These are phyloP conservation scores for Umbelopsis sp. DNA, from an alignment of 192 early-diverging fungal genomes.

Conservation along the genomic window DNA sequence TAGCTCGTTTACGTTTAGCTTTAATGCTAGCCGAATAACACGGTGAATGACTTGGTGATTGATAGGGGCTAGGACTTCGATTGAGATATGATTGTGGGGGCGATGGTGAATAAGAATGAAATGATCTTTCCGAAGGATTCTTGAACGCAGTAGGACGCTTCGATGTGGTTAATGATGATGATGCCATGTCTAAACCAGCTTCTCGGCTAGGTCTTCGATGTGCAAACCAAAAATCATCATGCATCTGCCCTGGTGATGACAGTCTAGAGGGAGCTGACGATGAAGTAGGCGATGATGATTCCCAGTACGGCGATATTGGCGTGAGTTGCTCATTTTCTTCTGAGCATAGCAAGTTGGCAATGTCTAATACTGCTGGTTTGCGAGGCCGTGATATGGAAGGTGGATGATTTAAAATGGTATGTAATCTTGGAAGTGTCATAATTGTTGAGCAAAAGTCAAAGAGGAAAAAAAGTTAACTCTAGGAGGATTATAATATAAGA, in stretches of 20 bases:
- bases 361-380: slow-evolving; percentile 34
- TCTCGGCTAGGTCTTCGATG: not conserved
- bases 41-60: not conserved
- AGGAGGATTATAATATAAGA: slow-evolving; percentile 2
- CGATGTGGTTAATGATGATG: not conserved
- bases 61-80: slow-evolving; percentile 6
- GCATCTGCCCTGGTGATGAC: not conserved
- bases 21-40: slow-evolving; percentile 25
- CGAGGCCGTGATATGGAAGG: not conserved
- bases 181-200: not conserved
- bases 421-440: slow-evolving; percentile 13
- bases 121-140: not conserved
- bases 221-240: not conserved
- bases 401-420: slow-evolving; percentile 1
- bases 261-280: slow-evolving; percentile 21
- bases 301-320: slow-evolving; percentile 23
- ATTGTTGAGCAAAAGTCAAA: not conserved
- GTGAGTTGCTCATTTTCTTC: not conserved
- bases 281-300: slow-evolving; percentile 27
- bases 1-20: slow-evolving; percentile 46
- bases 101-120: not conserved
- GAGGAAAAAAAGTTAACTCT: not conserved
- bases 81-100: slow-evolving; percentile 4
- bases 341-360: slow-evolving; percentile 32
- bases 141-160: not conserved